These are phyloP conservation scores for Candida ponderosae DNA, from an alignment of 805 yeast genomes.

Conservation along the genomic window DNA sequence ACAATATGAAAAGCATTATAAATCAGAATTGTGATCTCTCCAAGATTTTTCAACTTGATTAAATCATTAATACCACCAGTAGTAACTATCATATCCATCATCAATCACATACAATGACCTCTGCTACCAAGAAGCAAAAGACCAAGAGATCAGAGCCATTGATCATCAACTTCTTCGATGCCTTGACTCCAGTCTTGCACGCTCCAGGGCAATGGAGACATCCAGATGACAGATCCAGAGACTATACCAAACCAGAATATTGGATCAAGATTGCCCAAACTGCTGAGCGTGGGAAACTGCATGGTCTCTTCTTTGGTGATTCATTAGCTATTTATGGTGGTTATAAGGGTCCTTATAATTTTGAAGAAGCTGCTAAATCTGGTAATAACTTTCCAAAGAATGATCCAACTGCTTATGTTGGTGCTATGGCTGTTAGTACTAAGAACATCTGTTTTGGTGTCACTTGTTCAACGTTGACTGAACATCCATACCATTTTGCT, in stretches of 20 bases:
- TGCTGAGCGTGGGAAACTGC: constrained; percentile 28
- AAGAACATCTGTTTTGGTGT: constrained; percentile 28
- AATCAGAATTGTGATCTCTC: too few relatives aligned
- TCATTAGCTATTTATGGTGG: constrained; percentile 30
- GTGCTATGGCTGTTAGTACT: constrained; percentile 31
- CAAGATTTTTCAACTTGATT: too few relatives aligned
- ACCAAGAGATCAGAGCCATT: constrained; percentile 1
- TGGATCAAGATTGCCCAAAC: constrained; percentile 28
- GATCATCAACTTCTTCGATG: constrained; percentile 1
- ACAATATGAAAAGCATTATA: too few relatives aligned
- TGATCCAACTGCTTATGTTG: constrained; percentile 24
- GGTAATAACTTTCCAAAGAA: constrained; percentile 20
- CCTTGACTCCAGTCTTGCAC: constrained; percentile 1
- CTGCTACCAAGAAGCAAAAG: constrained; percentile 2
- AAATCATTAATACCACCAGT: too few relatives aligned
- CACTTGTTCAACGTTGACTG: constrained; percentile 33
- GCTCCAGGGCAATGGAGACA: constrained; percentile 1
- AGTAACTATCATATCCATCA: not conserved
- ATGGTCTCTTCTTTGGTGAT: constrained; percentile 29
- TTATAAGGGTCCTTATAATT: constrained; percentile 27
- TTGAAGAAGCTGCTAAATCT: constrained; percentile 21
- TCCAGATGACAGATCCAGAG: constrained; percentile 4
- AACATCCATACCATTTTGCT: constrained; percentile 31
- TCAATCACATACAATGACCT: not conserved
- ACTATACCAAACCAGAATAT: constrained; percentile 17